Conservation (phyloP, 768 basidiomycete species). For the Russula foetens region DNA sequence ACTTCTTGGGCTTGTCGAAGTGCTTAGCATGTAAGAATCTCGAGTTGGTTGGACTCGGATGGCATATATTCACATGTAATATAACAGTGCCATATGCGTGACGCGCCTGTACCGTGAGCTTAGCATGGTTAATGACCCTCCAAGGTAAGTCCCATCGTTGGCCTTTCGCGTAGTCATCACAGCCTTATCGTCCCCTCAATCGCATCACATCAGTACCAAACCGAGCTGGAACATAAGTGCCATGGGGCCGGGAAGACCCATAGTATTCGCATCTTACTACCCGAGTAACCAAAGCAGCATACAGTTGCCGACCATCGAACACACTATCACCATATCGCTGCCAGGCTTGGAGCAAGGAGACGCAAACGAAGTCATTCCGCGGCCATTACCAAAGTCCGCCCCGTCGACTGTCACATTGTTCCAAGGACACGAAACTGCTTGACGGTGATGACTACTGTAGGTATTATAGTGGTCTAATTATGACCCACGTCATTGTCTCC, state of each 20-base stretch:
- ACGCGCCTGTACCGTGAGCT: slow-evolving; percentile 10
- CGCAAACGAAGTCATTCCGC: neutral
- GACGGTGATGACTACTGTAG: neutral
- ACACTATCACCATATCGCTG: neutral
- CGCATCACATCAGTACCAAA: neutral
- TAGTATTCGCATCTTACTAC: neutral
- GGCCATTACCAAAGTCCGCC: no score
- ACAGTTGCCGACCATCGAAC: neutral
- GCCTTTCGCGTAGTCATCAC: neutral
- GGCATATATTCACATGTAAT: neutral
- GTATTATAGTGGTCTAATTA: neutral
- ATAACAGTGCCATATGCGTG: slow-evolving; percentile 11
- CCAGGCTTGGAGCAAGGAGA: neutral
- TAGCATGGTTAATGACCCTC: neutral
- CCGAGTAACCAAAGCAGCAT: neutral
- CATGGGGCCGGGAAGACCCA: neutral
- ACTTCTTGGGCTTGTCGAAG: neutral
- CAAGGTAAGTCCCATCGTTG: neutral
- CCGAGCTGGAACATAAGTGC: neutral
- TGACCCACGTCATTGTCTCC: no score
- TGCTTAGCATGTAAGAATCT: slow-evolving; percentile 2
- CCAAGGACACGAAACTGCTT: neutral
- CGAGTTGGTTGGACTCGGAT: neutral
- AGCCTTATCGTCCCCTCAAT: neutral
- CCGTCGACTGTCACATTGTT: no score